phyloP scores from a whole-genome alignment of 345 rosid species.

The Eucalyptus marginata region DNA sequence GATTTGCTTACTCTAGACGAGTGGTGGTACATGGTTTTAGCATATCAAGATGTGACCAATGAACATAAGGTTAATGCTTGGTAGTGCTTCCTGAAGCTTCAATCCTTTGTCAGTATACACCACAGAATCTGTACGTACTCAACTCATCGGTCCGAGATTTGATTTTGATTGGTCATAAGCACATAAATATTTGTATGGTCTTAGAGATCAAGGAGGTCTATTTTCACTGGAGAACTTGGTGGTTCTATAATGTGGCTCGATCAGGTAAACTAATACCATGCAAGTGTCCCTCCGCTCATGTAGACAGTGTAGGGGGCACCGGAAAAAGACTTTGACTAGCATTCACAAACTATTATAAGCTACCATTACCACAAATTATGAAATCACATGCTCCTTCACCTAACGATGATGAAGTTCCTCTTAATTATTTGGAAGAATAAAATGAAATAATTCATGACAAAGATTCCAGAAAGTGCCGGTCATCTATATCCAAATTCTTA shows the following conservation, averaged over 20 bases:
- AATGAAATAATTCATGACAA: background rate
- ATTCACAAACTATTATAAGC: background rate
- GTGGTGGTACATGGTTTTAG: background rate
- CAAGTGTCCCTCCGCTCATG: background rate
- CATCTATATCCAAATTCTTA: background rate
- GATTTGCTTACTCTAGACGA: background rate
- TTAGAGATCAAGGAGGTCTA: background rate
- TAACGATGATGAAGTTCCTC: background rate
- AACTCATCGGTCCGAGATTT: background rate
- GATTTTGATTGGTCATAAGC: background rate
- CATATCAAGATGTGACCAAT: background rate
- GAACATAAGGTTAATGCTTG: background rate
- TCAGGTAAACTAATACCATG: background rate
- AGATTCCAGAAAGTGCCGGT: background rate
- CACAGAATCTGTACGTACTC: background rate
- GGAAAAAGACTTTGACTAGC: background rate
- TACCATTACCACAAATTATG: background rate
- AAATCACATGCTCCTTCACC: background rate
- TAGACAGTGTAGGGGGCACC: background rate
- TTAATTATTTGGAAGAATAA: background rate
- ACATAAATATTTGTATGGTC: background rate
- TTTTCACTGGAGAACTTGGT: background rate
- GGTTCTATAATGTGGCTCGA: background rate
- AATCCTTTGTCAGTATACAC: background rate
- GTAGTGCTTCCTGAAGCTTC: background rate